Base-by-base conservation (phyloP, 345 rosid genomes). In the Eucalyptus erythrocorys region DNA sequence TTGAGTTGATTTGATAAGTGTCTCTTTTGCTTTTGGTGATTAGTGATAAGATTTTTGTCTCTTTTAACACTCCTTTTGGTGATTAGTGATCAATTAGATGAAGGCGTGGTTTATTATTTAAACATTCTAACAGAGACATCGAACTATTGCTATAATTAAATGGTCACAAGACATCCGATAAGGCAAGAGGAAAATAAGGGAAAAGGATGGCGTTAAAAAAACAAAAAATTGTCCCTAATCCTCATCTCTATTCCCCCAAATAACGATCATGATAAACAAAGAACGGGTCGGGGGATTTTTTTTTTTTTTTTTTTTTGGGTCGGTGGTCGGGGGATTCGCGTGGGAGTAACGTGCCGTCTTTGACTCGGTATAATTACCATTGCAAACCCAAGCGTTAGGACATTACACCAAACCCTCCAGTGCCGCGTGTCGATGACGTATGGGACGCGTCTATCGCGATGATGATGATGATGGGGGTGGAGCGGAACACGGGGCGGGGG, bases 121-220 rank as follows among this genome's bases (percentile, higher is more conserved):
- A n/a, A n/a, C n/a, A n/a, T n/a, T n/a, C n/a, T n/a, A n/a, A n/a
- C n/a, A n/a, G 19, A 32, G 76, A 64, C 2, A 8, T n/a, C 3
- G 21, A n/a, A 5, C 2, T 27, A 27, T 27, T 1, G 1, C 8
- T 42, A 27, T 6, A 7, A 0, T 64, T 6, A 64, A 14, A 8
- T 64, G 3, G 1, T n/a, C 40, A 5, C 17, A 2, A 14, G 9
- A n/a, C 21, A n/a, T 7, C 3, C 0, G 0, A 12, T 14, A 14
- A n/a, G 17, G 2, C 21, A n/a, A 7, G 10, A 15, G 10, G 10
- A 32, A 5, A 59, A 5, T 6, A 26, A 64, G 19, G 19, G 10
- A 64, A n/a, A n/a, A 10, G 16, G 34, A 11, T 26, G 61, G 0
- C 61, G 24, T 55, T 1, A 22, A 53, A 53, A 51, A 51, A 22